Base-by-base conservation (phyloP, 2,329 filamentous ascomycete species). In the Xylariaceae sp. region DNA sequence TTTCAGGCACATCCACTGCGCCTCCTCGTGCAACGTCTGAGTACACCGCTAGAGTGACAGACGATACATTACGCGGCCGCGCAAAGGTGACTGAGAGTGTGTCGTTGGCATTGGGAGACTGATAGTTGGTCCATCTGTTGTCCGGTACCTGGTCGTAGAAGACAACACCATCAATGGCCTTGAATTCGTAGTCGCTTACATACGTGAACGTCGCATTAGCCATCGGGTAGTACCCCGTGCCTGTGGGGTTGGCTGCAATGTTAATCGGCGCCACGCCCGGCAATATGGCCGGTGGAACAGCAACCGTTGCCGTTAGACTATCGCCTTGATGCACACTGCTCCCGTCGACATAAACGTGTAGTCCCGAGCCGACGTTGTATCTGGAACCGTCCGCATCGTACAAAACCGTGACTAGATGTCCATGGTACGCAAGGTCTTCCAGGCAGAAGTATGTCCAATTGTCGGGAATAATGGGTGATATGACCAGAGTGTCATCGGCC, bases 351-450 rank as follows among this genome's bases (percentile, higher is more conserved):
- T 62, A 72, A 34, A 72, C 59, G 2, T 51, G 62, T 25, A 73
- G 50, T 1, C 68, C 70, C 14, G 45, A 51, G 3, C 60, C 62
- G 19, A 54, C 53, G 3, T 55, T 54, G 47, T 73, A 73, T 38
- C 62, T 61, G 2, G 58, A 58, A 2, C 69, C 70, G 22, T 64
- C 53, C 19, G 59, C 49, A 43, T 73, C 70, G 54, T 67, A 73
- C 4, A 72, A 48, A 5, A 72, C 48, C 0, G 67, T 67, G 17
- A 73, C 49, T 12, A 67, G 58, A 41, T 65, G 65, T 4, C 70
- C 69, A 43, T 72, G 70, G 43, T 73, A 73, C 1, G 66, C 47
- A 2, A 70, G 50, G 27, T 70, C 69, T 45, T 73, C 70, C 3
- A 72, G 55, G 2, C 64, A 67, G 49, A 71, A 72, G 47, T 72